Evolutionary conservation across 2,329 filamentous ascomycete species (phyloP), one percentile per base, ranked within the genome.

Genomic region (Mariannaea elegans): DNA sequence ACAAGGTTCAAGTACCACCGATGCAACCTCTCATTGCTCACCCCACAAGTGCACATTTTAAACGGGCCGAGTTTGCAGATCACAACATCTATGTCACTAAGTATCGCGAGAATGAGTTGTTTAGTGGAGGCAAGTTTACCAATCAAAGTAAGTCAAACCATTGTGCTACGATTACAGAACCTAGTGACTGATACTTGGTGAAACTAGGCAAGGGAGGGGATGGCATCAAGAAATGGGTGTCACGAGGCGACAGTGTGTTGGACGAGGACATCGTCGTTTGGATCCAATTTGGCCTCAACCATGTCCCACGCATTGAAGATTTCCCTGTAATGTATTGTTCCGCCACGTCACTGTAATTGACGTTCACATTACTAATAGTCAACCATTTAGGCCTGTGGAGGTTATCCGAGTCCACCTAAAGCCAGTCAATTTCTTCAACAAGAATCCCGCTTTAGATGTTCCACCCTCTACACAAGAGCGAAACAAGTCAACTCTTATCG

Each of bases 51-150:
- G 14, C 38, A 12, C 39, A 61, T 19, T 49, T 45, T 18, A n/a
- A 19, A 3, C 46, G 58, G 13, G 52, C 58, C 32, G 58, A 61
- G 42, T 61, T 61, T 48, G 58, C 58, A 5, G 58, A 61, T 18
- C 58, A 61, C 34, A 42, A 12, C 21, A 42, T 61, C 9, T 61
- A 61, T 18, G 58, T 61, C 9, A 61, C 58, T 23, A 61, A 48
- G 56, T 81, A 88, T 73, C 77, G 77, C 34, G 85, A 88, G 66
- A 81, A 83, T 55, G 84, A 88, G 72, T 76, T 88, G 3, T 88
- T 81, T 72, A 82, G 86, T 0, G 86, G 85, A 2, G 87, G 87
- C 4, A 78, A 82, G 53, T 87, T 58, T 45, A 78, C 73, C 76
- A 81, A 71, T 62, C 59, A 82, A 83, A 36, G 73, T 51, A 39